Evolutionary conservation across 768 basidiomycete species (phyloP).

Genomic region (Arthromyces matolae): DNA sequence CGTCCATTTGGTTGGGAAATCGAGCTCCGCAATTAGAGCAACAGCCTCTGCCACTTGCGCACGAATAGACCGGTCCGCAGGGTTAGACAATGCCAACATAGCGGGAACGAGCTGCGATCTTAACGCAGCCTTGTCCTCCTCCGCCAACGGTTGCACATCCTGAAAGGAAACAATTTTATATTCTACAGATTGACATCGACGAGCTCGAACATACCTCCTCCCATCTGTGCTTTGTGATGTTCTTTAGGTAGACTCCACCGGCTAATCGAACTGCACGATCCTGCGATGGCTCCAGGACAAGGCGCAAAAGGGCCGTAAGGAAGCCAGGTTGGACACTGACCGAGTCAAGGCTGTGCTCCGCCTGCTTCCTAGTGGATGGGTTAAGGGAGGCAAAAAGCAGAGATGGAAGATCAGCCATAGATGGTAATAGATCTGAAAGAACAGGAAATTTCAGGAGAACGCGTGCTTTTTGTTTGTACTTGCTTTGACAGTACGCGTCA

Average conservation of each 20-base stretch:
- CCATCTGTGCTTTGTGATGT: slow-evolving; percentile 84
- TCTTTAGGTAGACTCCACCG: slow-evolving; percentile 90
- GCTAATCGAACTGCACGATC: slow-evolving; percentile 75
- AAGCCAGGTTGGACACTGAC: slow-evolving; percentile 77
- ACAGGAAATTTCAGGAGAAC: slow-evolving; percentile 11
- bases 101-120: slow-evolving; percentile 81
- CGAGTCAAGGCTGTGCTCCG: slow-evolving; percentile 70
- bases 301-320: slow-evolving; percentile 68
- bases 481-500: slow-evolving; percentile 13
- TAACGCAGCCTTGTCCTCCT: slow-evolving; percentile 69
- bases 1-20: slow-evolving; percentile 89
- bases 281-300: slow-evolving; percentile 67
- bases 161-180: slow-evolving; percentile 24
- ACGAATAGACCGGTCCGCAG: slow-evolving; percentile 67
- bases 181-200: neutral
- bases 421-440: slow-evolving; percentile 21
- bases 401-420: slow-evolving; percentile 66
- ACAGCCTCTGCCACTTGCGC: slow-evolving; percentile 92
- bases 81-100: slow-evolving; percentile 81
- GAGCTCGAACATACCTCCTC: slow-evolving; percentile 58
- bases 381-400: slow-evolving; percentile 72
- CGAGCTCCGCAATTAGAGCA: slow-evolving; percentile 83
- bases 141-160: slow-evolving; percentile 70
- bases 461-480: slow-evolving; percentile 16
- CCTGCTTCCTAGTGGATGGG: slow-evolving; percentile 68